Evolutionary conservation across 1,139 yeast species (phyloP).

Genomic region (Yamadazyma kanchanaburiensis): DNA sequence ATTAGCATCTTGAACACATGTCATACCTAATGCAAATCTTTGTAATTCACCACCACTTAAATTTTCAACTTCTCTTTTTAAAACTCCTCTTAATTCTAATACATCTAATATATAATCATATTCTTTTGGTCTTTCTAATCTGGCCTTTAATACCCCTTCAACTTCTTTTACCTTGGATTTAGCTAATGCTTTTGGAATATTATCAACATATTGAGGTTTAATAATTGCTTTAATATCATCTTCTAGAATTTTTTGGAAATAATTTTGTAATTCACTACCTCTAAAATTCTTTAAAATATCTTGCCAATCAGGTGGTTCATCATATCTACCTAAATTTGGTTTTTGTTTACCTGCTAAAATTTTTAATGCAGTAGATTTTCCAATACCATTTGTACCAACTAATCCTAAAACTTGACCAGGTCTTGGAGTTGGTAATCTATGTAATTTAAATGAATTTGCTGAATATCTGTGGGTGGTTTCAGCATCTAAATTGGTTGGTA

Average conservation of each 20-base stretch:
- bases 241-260: constrained; percentile 88
- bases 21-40: constrained; percentile 96
- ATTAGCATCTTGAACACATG: constrained; percentile 91
- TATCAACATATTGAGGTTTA: constrained; percentile 97
- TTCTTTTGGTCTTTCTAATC: constrained; percentile 62
- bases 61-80: constrained; percentile 82
- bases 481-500: constrained; percentile 89
- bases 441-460: constrained; percentile 95
- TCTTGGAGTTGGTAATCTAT: constrained; percentile 96
- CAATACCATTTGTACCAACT: constrained; percentile 99
- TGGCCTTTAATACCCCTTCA: constrained; percentile 73
- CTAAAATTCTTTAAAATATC: constrained; percentile 87
- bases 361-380: constrained; percentile 96
- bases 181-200: constrained; percentile 87
- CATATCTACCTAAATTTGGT: constrained; percentile 91
- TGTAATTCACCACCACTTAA: constrained; percentile 98
- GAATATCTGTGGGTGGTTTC: constrained; percentile 97
- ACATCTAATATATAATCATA: constrained; percentile 61
- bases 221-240: constrained; percentile 92
- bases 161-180: constrained; percentile 88
- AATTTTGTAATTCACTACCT: constrained; percentile 96
- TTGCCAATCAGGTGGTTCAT: constrained; percentile 97
- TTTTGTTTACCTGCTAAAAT: constrained; percentile 98
- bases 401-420: constrained; percentile 98
- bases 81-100: constrained; percentile 69